A percentile compares a stretch with the other conserved stretches of the same genome.
Conservation (phyloP, 2,329 filamentous ascomycete genomes). For the Claviceps sp. region DNA sequence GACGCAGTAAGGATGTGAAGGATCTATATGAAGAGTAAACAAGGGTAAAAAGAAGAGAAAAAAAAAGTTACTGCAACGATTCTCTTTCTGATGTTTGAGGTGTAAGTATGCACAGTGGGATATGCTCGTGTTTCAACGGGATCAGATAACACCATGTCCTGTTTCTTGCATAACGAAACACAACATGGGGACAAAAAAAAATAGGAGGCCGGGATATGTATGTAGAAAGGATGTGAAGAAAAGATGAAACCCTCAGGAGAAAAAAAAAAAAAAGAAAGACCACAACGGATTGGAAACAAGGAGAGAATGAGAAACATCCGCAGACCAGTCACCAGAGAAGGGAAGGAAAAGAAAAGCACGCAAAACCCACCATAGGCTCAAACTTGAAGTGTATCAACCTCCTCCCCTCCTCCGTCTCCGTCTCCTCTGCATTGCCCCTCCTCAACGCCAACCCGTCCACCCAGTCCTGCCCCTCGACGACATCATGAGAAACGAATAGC, state of each 20-base stretch:
- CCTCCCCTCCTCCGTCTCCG: constrained; percentile 12
- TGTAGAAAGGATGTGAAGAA: no score
- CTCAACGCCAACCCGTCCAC: constrained; percentile 15
- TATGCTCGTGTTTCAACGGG: no score
- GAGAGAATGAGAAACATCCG: constrained; percentile 30
- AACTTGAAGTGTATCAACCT: constrained; percentile 75
- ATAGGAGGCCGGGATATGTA: no score
- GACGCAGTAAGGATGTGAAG: constrained; percentile 76
- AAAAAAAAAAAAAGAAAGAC: no score
- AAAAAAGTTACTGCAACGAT: no score
- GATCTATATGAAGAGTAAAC: constrained; percentile 42
- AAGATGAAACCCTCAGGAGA: no score
- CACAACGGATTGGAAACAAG: not conserved
- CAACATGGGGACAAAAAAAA: no score
- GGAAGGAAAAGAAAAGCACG: not conserved
- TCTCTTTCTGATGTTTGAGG: no score
- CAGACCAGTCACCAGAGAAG: not conserved
- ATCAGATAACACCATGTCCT: no score
- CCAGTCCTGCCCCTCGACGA: constrained; percentile 24
- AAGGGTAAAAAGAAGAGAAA: no score
- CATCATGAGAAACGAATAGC: constrained; percentile 80
- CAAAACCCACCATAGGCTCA: constrained; percentile 69
- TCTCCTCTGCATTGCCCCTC: not conserved
- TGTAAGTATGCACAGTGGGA: no score
- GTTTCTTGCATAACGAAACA: no score